A percentile compares a stretch with the other conserved stretches of the same genome.
Conservation (phyloP, 2,329 filamentous ascomycete genomes). For the Paraphoma sp. region DNA sequence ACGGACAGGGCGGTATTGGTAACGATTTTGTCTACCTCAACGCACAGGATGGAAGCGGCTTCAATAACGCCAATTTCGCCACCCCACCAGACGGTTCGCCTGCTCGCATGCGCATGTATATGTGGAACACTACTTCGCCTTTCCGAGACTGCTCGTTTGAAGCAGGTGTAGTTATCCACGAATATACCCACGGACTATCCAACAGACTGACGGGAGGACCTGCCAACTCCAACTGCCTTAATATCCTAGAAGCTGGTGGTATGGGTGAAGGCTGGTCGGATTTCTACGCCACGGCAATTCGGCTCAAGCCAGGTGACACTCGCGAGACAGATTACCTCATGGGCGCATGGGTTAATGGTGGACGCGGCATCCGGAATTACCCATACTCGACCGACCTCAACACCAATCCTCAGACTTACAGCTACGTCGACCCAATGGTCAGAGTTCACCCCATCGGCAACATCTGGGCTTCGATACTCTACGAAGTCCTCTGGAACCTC, state of each 20-base stretch:
- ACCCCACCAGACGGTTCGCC: slow-evolving; percentile 51
- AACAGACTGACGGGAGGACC: slow-evolving; percentile 67
- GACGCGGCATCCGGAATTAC: slow-evolving; percentile 58
- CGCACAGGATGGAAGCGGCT: slow-evolving; percentile 61
- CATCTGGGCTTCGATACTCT: slow-evolving; percentile 61
- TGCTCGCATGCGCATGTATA: slow-evolving; percentile 66
- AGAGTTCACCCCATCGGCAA: slow-evolving; percentile 59
- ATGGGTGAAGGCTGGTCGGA: slow-evolving; percentile 68
- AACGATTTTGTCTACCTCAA: slow-evolving; percentile 63
- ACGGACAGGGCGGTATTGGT: slow-evolving; percentile 59
- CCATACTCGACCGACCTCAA: slow-evolving; percentile 59
- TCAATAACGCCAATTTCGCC: slow-evolving; percentile 66
- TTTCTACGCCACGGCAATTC: slow-evolving; percentile 61
- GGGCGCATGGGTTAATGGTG: slow-evolving; percentile 59
- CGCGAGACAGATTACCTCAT: slow-evolving; percentile 56
- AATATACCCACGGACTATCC: slow-evolving; percentile 55
- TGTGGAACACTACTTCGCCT: slow-evolving; percentile 60
- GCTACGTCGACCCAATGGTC: slow-evolving; percentile 47
- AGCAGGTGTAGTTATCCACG: slow-evolving; percentile 65
- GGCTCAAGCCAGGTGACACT: slow-evolving; percentile 56
- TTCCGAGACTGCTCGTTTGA: slow-evolving; percentile 65
- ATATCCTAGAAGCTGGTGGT: slow-evolving; percentile 57
- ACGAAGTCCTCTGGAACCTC: slow-evolving; percentile 65
- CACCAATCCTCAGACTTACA: slow-evolving; percentile 61
- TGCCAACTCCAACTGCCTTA: slow-evolving; percentile 59